Evolutionary conservation across 1,284 basidiomycete genomes (phyloP).

Genomic region (Moesziomyces sp.): DNA sequence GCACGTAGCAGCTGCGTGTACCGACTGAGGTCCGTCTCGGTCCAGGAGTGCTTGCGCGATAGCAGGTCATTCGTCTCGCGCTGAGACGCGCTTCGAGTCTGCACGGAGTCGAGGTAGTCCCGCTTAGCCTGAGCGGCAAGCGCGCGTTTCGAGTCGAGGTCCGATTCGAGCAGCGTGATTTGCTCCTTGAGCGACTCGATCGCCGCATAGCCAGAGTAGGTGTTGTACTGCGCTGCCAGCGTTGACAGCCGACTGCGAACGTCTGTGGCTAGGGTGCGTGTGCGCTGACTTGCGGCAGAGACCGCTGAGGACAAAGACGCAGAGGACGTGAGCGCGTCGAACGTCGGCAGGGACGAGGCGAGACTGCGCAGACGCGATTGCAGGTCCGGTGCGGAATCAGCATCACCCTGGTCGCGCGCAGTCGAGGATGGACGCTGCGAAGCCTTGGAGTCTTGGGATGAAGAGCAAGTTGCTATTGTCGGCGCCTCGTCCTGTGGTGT

Average conservation of each 20-base stretch:
- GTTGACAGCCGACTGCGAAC: conserved; percentile 26
- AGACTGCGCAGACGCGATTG: conserved; percentile 10
- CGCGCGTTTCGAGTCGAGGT: conserved; percentile 14
- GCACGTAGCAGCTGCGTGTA: conserved; percentile 61
- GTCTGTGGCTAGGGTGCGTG: conserved; percentile 1
- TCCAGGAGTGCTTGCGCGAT: conserved; percentile 57
- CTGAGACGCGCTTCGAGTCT: conserved; percentile 48
- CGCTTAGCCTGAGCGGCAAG: conserved; percentile 27
- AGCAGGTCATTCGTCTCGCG: conserved; percentile 62
- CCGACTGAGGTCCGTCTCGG: conserved; percentile 51
- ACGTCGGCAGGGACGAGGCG: conserved; percentile 10
- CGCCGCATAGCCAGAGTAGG: conserved; percentile 52
- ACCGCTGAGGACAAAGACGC: conserved; percentile 6
- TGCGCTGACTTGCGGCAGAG: conserved; percentile 3
- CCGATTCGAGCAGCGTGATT: conserved; percentile 30
- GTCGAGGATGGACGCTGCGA: neutral
- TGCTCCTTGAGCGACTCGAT: conserved; percentile 50
- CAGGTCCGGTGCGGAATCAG: neutral
- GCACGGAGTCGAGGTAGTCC: conserved; percentile 52
- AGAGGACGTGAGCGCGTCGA: conserved; percentile 24
- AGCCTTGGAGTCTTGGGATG: neutral
- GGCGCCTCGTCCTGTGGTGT: neutral
- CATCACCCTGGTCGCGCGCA: no score
- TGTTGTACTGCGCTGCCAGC: conserved; percentile 53
- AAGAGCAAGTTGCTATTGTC: neutral